Evolutionary conservation across 2,329 filamentous ascomycete species (phyloP), one percentile per base, ranked within the genome.

Genomic region (Laburnicola sp.): DNA sequence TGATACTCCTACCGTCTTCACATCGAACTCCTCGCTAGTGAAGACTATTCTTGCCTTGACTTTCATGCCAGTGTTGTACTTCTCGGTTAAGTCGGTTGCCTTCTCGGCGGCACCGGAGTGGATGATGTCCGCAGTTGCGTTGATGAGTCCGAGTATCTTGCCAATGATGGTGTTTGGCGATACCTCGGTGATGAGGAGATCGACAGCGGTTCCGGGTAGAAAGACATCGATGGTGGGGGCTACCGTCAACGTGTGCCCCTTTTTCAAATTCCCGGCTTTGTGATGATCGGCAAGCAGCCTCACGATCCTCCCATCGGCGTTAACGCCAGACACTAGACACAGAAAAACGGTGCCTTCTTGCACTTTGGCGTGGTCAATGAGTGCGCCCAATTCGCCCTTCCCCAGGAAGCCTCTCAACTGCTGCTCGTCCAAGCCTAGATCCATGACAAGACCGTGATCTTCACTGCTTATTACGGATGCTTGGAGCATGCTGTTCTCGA

Each of bases 361-460:
- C 38, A 97, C 78, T 44, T 83, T 81, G 11, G 86, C 80, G 56
- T 89, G 80, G 4, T 86, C 77, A 16, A 88, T 77, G 38, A 78
- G 79, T 27, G 82, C 70, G 43, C 89, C 88, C 16, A 97, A 77
- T 68, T 97, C 91, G 66, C 88, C 91, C 54, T 87, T 88, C 4
- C 91, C 84, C 66, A 99, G 80, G 75, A 99, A 99, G 2, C 89
- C 94, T 57, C 86, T 86, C 45, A 92, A 71, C 32, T 83, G 81
- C 28, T 80, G 76, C 46, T 85, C 83, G 32, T 85, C 79, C 5
- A 97, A 78, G 16, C 91, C 91, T 32, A 97, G 75, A 62, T 97
- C 91, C 91, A 99, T 96, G 49, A 97, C 84, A 51, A 94, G 82
- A 55, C 94, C 94, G 66, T 96, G 92, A 64, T 99, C 95, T 73